These are phyloP conservation scores for Mycosphaerella sp. DNA, from an alignment of 2,329 filamentous ascomycete species.

Conservation along the genomic window DNA sequence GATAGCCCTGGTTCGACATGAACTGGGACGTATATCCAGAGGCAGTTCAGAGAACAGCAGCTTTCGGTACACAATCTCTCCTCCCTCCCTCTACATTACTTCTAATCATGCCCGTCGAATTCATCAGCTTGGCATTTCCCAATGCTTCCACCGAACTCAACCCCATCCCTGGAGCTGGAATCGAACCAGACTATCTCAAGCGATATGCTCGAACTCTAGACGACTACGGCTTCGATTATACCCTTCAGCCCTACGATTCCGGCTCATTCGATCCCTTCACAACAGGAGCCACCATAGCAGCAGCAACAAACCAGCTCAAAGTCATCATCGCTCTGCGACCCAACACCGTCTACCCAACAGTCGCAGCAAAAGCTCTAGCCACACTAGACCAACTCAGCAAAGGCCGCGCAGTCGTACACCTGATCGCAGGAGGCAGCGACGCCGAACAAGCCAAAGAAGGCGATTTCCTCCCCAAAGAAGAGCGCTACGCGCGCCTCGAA, in stretches of 20 bases:
- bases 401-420: constrained; percentile 56
- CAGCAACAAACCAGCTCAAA: constrained; percentile 54
- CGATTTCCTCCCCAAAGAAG: constrained; percentile 53
- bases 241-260: constrained; percentile 54
- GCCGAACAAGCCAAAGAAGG: constrained; percentile 56
- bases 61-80: not conserved
- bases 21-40: too few species aligned
- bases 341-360: constrained; percentile 57
- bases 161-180: constrained; percentile 47
- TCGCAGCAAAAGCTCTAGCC: constrained; percentile 56
- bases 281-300: constrained; percentile 52
- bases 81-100: too few species aligned
- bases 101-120: constrained; percentile 42
- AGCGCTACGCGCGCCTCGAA: constrained; percentile 54
- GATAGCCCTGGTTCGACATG: constrained; percentile 10
- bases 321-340: constrained; percentile 57
- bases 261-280: constrained; percentile 54
- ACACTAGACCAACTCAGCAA: constrained; percentile 55
- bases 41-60: too few species aligned
- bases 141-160: constrained; percentile 53
- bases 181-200: constrained; percentile 52
- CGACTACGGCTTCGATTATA: constrained; percentile 58
- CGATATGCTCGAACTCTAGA: constrained; percentile 54
- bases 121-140: constrained; percentile 54
- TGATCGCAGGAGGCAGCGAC: constrained; percentile 58